Percentiles rank a stretch among this genome's conserved stretches.
These are phyloP conservation scores for Epichloe aotearoae DNA, from an alignment of 2,329 filamentous ascomycete genomes.

Conservation along the genomic window DNA sequence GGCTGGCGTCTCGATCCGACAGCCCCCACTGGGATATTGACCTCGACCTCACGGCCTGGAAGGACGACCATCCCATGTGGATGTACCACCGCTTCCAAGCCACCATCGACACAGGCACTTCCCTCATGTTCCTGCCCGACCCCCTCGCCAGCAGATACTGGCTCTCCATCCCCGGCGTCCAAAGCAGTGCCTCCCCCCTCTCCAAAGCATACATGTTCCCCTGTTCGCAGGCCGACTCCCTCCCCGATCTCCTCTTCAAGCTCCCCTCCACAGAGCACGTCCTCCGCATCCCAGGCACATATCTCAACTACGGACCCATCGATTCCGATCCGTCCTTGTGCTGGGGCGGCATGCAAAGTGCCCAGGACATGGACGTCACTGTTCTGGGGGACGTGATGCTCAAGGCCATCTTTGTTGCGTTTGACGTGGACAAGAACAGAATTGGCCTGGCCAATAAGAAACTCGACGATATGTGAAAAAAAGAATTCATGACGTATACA, in stretches of 20 bases:
- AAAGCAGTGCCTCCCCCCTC: conserved; percentile 32
- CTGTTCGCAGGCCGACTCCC: conserved; percentile 34
- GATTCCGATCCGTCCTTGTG: conserved; percentile 41
- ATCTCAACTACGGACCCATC: conserved; percentile 41
- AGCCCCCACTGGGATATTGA: conserved; percentile 27
- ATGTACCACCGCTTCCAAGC: conserved; percentile 33
- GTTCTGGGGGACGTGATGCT: conserved; percentile 72
- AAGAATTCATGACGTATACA: neutral
- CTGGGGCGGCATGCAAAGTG: conserved; percentile 63
- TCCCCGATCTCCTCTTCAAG: conserved; percentile 46
- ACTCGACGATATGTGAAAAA: conserved; percentile 13
- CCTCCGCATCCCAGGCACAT: conserved; percentile 38
- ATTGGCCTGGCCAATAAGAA: conserved; percentile 33
- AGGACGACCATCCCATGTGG: conserved; percentile 35
- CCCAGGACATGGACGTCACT: conserved; percentile 32
- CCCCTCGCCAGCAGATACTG: conserved; percentile 49
- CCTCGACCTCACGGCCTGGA: conserved; percentile 35
- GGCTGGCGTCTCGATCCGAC: conserved; percentile 22
- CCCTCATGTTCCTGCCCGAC: conserved; percentile 47
- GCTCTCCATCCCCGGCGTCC: conserved; percentile 33
- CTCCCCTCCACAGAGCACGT: conserved; percentile 36
- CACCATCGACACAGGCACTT: conserved; percentile 57
- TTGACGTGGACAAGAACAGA: conserved; percentile 36
- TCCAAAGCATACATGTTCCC: conserved; percentile 43
- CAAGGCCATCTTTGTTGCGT: conserved; percentile 64